phyloP scores from a whole-genome alignment of 352 stramenopile genomes.

The Phytopythium helicoides region DNA sequence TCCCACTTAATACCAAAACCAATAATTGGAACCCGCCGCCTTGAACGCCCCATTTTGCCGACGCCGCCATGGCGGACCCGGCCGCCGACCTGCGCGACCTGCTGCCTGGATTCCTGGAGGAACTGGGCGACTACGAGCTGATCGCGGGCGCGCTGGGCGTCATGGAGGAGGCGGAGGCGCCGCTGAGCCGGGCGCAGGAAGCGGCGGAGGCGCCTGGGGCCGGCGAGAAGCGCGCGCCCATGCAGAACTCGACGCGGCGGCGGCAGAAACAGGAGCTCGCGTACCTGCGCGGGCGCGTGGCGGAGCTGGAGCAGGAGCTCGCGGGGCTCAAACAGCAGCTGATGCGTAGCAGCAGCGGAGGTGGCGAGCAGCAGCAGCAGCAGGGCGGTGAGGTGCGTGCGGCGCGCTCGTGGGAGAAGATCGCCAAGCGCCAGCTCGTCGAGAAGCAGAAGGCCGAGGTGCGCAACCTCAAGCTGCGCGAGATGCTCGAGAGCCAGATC shows the following conservation, averaged over 20 bases:
- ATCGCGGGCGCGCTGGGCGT: conserved; percentile 2
- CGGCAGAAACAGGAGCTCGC: conserved; percentile 53
- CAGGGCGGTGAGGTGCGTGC: not conserved
- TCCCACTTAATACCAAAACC: too few relatives aligned
- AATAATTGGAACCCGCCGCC: too few relatives aligned
- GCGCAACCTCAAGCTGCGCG: conserved; percentile 22
- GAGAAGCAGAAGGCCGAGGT: conserved; percentile 23
- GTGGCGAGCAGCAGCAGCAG: not conserved
- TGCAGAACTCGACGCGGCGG: conserved; percentile 52
- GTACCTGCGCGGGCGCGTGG: conserved; percentile 46
- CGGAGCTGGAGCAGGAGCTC: conserved; percentile 38
- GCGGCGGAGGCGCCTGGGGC: not conserved
- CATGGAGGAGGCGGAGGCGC: not conserved
- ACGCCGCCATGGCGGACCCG: not conserved
- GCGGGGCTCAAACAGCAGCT: conserved; percentile 5
- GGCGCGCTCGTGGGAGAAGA: conserved; percentile 17
- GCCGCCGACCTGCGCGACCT: conserved; percentile 15
- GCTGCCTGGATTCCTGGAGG: conserved; percentile 26
- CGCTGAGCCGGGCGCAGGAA: not conserved
- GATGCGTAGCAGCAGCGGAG: conserved; percentile 1
- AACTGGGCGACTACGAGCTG: conserved; percentile 24
- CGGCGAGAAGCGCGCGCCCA: conserved; percentile 12
- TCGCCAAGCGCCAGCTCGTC: conserved; percentile 23
- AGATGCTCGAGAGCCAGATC: conserved; percentile 37
- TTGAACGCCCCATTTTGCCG: not conserved